Base-by-base conservation (phyloP, 208 protist genomes). In the Trypanosoma boissoni region DNA sequence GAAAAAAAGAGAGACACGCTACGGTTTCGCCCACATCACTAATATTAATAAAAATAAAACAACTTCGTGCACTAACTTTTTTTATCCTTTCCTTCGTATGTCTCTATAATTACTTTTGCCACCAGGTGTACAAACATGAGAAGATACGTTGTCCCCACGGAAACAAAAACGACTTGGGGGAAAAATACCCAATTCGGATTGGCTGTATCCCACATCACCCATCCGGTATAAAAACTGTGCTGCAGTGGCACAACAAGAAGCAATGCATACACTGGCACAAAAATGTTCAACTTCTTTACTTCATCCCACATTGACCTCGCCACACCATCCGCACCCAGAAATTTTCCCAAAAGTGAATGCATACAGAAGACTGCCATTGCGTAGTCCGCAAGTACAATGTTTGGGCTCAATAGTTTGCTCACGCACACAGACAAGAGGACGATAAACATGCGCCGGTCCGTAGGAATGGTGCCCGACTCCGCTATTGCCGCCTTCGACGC, bases 151-250 rank as follows among this genome's bases (percentile, higher is more conserved):
- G 53, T 72, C 0, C 68, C 49, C 20, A 57, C 63, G 2, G 68
- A 14, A 24, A 71, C 55, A 58, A 82, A 80, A 14, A 56, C 81
- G 36, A 82, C 51, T 31, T 87, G 74, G 0, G 78, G 58, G 57
- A 88, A 92, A 52, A 92, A 87, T 20, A 89, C 68, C 82, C 80
- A 92, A 49, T 92, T 92, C 7, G 74, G 76, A 37, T 92, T 92
- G 31, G 72, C 59, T 18, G 69, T 77, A 57, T 86, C 74, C 45
- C 75, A 77, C 55, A 87, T 58, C 8, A 68, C 77, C 75, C 79
- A 91, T 7, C 72, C 78, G 0, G 58, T 59, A 68, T 87, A 92
- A 51, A 92, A 86, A 51, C 63, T 69, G n/a, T 82, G 55, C 65
- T 87, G 66, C 8, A 85, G 51, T 7, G 82, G 73, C 8, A 83